Evolutionary conservation across 345 rosid genomes (phyloP).

Genomic region (Balakata baccata): DNA sequence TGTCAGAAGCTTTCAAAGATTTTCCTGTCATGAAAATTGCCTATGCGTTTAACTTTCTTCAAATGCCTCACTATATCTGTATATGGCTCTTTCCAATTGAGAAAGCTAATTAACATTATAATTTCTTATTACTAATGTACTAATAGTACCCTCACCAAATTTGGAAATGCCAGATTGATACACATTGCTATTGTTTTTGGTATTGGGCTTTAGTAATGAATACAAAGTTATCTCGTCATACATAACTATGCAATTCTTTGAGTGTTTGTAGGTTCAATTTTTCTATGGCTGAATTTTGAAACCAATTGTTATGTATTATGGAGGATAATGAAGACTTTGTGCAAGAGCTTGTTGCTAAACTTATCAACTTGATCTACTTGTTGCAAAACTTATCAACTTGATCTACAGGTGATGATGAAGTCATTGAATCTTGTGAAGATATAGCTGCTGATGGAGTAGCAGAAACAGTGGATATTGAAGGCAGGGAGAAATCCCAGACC

Average conservation of each 20-base stretch:
- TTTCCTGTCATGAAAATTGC: not conserved
- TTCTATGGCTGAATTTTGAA: conserved; percentile 1
- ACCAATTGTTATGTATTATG: not conserved
- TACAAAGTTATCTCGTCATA: not conserved
- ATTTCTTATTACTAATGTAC: not conserved
- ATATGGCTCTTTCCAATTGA: not conserved
- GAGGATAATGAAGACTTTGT: not conserved
- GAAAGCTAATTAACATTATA: not conserved
- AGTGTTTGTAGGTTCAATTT: not conserved
- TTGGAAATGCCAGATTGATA: not conserved
- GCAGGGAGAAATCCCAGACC: conserved; percentile 28
- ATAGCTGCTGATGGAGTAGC: conserved; percentile 25
- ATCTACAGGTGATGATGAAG: conserved; percentile 37
- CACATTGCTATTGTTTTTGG: not conserved
- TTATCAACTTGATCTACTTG: conserved; percentile 15
- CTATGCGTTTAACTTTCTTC: not conserved
- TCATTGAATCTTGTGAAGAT: conserved; percentile 24
- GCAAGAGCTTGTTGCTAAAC: not conserved
- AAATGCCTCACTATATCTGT: not conserved
- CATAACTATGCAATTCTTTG: not conserved
- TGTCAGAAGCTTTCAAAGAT: not conserved
- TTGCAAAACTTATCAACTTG: conserved; percentile 10
- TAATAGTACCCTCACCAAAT: not conserved
- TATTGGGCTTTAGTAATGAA: not conserved
- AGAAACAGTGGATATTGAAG: conserved; percentile 34